Base-by-base conservation (phyloP, 1,284 basidiomycete species). In the Boletus smithii region DNA sequence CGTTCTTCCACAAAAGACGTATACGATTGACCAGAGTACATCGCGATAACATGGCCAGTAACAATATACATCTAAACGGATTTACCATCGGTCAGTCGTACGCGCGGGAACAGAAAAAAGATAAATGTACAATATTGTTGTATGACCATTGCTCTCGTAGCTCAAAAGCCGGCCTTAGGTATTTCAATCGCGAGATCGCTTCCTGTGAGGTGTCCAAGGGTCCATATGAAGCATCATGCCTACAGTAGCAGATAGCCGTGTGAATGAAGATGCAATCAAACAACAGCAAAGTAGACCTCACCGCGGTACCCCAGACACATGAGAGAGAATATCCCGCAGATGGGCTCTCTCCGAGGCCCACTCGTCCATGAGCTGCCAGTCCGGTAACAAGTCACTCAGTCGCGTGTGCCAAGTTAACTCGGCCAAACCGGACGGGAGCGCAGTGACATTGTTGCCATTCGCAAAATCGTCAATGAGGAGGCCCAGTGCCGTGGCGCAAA, bases 111-210 rank as follows among this genome's bases (percentile, higher is more conserved):
- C 11, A 22, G 6, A 30, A 27, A 32, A 14, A 4, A 10, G 16
- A 5, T n/a, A n/a, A 4, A 16, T 41, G 11, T 35, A 69, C 74
- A 34, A 66, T 60, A 30, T 75, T 75, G 53, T 68, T 74, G 59
- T 75, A 76, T 4, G 63, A 65, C 56, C 61, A 74, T 18, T 55
- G 57, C 47, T 74, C 54, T 14, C 74, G 65, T 1, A 75, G 55
- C 51, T 73, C 74, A 31, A 62, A 68, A 1, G 66, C 62, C 0
- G 71, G 67, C 2, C 54, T 58, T 8, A 75, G 58, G 48, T 71
- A 41, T 13, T 54, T 58, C 53, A 75, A 49, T 8, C 66, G 61
- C 17, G 22, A 13, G 10, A 73, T 44, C 9, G 66, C 30, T 13
- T 66, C 65, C 4, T 36, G 35, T 0, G 62, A 48, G 0, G 60